Conservation (phyloP, 352 stramenopile species). For the Globisporangium yorkense region DNA sequence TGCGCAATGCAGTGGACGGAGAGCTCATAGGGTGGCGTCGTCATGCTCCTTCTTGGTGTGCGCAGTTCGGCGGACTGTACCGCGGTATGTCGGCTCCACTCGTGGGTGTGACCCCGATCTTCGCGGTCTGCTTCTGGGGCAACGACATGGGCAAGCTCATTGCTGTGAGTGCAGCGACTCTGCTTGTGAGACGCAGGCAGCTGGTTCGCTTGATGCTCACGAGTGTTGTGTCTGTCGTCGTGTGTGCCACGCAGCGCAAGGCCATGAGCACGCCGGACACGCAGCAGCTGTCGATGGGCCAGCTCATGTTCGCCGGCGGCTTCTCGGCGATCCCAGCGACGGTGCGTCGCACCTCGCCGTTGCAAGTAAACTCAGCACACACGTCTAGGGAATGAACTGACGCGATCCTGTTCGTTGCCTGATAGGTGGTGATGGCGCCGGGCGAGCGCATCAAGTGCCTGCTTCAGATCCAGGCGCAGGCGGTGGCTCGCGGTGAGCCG, state of each 20-base stretch:
- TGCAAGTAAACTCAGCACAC: neutral
- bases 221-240: neutral
- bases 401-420: neutral
- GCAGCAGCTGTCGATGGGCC: slow-evolving; percentile 62
- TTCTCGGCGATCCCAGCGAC: slow-evolving; percentile 88
- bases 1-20: too few species aligned
- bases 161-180: slow-evolving; percentile 41
- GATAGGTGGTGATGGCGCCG: slow-evolving; percentile 89
- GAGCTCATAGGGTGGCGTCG: neutral
- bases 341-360: neutral
- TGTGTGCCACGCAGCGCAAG: slow-evolving; percentile 37
- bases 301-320: slow-evolving; percentile 88
- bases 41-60: slow-evolving; percentile 6
- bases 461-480: slow-evolving; percentile 89
- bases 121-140: slow-evolving; percentile 96
- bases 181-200: neutral
- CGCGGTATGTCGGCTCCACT: slow-evolving; percentile 94
- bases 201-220: slow-evolving; percentile 1
- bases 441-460: slow-evolving; percentile 97
- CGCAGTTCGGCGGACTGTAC: slow-evolving; percentile 84
- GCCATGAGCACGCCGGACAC: slow-evolving; percentile 44
- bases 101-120: slow-evolving; percentile 94
- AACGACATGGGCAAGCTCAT: slow-evolving; percentile 96
- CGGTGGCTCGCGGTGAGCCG: slow-evolving; percentile 64
- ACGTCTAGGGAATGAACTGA: neutral